Conservation (phyloP, 169 alveolate genomes). For the Cryptosporidium parvum region DNA sequence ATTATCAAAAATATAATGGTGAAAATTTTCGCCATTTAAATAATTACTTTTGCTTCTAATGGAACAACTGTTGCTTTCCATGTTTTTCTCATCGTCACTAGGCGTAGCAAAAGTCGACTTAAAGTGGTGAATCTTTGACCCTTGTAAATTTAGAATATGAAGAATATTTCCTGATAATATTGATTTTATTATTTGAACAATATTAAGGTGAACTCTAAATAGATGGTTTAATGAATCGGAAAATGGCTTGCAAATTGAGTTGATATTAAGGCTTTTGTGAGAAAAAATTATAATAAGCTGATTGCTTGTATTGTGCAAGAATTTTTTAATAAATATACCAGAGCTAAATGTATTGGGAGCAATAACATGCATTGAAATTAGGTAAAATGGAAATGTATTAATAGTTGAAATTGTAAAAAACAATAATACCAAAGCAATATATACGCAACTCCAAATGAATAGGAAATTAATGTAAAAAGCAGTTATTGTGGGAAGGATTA, state of each 20-base stretch:
- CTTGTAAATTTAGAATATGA: slow-evolving; percentile 52
- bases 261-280: slow-evolving; percentile 17
- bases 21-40: slow-evolving; percentile 24
- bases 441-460: slow-evolving; percentile 69
- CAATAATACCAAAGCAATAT: slow-evolving; percentile 20
- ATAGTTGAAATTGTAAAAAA: slow-evolving; percentile 46
- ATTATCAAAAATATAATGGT: slow-evolving; percentile 50
- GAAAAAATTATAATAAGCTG: slow-evolving; percentile 46
- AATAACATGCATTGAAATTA: neutral
- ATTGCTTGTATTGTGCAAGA: slow-evolving; percentile 10
- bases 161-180: slow-evolving; percentile 52
- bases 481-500: slow-evolving; percentile 64
- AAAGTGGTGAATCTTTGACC: slow-evolving; percentile 29
- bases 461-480: slow-evolving; percentile 67
- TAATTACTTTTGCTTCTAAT: neutral
- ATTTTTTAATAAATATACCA: slow-evolving; percentile 34
- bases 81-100: neutral
- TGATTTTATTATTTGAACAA: slow-evolving; percentile 39
- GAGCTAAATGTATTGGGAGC: slow-evolving; percentile 34
- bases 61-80: neutral
- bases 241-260: slow-evolving; percentile 54
- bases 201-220: slow-evolving; percentile 38
- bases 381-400: slow-evolving; percentile 47
- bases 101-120: slow-evolving; percentile 30
- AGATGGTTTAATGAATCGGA: slow-evolving; percentile 40